These are phyloP conservation scores for Rubia yunnanensis DNA, from an alignment of 257 asterid species.

Conservation along the genomic window DNA sequence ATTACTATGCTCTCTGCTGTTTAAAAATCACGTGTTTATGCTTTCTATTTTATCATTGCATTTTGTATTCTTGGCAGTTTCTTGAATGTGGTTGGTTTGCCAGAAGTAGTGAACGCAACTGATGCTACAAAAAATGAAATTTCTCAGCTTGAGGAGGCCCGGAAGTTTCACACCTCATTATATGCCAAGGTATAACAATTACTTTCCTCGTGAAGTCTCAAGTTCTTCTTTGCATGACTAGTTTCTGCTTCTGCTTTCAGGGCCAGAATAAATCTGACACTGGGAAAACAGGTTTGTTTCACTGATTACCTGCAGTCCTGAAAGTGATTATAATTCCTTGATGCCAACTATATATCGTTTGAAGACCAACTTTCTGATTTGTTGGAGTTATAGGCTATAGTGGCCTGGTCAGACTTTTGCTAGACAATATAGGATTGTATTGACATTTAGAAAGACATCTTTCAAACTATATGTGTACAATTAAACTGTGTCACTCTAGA, in stretches of 20 bases:
- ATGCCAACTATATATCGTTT: background rate
- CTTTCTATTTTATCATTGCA: conserved; percentile 11
- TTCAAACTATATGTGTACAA: background rate
- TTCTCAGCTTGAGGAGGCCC: conserved; percentile 85
- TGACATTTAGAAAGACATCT: background rate
- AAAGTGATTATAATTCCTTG: background rate
- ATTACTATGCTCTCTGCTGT: conserved; percentile 11
- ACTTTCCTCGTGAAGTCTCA: conserved; percentile 10
- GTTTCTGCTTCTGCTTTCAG: conserved; percentile 29
- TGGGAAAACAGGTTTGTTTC: conserved; percentile 43
- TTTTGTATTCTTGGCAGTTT: conserved; percentile 41
- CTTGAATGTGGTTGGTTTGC: conserved; percentile 57
- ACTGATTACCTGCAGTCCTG: background rate
- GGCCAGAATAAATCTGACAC: conserved; percentile 32
- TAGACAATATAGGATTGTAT: background rate
- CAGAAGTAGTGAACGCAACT: conserved; percentile 36
- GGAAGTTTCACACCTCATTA: conserved; percentile 64
- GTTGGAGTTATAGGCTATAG: background rate
- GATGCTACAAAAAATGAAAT: conserved; percentile 55
- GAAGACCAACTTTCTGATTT: background rate
- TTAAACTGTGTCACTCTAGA: background rate
- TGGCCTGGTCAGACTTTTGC: background rate
- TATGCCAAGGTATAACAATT: conserved; percentile 51
- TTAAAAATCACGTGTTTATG: background rate
- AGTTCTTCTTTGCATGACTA: conserved; percentile 1